Conservation (phyloP, 2,329 filamentous ascomycete genomes). For the Pyrenophora teres region DNA sequence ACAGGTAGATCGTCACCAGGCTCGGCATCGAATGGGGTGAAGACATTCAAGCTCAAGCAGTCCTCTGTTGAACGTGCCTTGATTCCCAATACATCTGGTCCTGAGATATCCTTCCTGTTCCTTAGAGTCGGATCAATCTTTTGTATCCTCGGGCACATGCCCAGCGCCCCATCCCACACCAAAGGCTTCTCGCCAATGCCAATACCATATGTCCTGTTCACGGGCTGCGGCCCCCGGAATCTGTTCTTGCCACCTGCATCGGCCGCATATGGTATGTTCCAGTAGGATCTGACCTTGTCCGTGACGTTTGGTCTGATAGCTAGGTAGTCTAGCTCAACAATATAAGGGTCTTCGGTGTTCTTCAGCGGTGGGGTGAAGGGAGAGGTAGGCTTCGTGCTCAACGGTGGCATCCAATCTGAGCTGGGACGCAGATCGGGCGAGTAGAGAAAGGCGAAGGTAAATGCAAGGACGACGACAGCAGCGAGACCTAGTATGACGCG, state of each 20-base stretch:
- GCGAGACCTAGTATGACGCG: conserved; percentile 30
- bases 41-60: conserved; percentile 51
- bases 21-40: conserved; percentile 40
- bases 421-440: conserved; percentile 30
- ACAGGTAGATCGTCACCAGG: conserved; percentile 44
- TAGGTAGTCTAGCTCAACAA: conserved; percentile 40
- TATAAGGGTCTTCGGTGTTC: conserved; percentile 32
- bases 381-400: conserved; percentile 24
- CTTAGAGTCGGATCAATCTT: conserved; percentile 36
- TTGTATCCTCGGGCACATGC: conserved; percentile 43
- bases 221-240: conserved; percentile 39
- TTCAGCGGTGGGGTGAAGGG: conserved; percentile 31
- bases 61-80: conserved; percentile 41
- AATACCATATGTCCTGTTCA: conserved; percentile 33
- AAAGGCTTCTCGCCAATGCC: conserved; percentile 28
- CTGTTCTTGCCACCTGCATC: conserved; percentile 35
- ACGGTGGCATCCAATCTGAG: conserved; percentile 34
- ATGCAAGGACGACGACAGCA: conserved; percentile 27
- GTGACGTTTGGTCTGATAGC: conserved; percentile 34
- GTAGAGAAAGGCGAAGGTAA: conserved; percentile 36
- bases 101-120: conserved; percentile 34
- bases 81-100: conserved; percentile 34
- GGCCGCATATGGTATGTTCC: conserved; percentile 44
- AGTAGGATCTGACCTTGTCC: conserved; percentile 36
- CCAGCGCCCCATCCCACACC: conserved; percentile 37